Evolutionary conservation across 352 stramenopile genomes (phyloP).

Genomic region (Globisporangium nunn): DNA sequence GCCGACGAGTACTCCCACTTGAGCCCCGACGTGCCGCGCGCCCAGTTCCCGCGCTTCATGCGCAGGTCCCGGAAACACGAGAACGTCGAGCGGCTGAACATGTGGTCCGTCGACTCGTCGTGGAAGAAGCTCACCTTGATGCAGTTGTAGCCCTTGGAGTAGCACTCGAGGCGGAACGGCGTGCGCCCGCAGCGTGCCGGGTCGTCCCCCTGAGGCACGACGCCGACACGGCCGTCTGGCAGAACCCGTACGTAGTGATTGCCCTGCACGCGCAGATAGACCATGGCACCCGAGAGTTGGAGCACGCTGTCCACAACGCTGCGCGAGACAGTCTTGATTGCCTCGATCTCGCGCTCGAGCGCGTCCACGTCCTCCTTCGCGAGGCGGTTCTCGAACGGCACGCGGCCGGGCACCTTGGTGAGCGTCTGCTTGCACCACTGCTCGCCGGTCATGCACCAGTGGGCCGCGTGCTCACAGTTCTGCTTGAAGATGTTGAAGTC

Average conservation of each 20-base stretch:
- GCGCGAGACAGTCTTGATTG: conserved; percentile 65
- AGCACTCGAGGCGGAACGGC: conserved; percentile 68
- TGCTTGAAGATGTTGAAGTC: conserved; percentile 87
- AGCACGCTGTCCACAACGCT: conserved; percentile 63
- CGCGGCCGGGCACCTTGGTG: conserved; percentile 55
- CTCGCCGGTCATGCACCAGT: conserved; percentile 87
- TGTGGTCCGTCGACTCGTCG: conserved; percentile 42
- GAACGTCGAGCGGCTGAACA: conserved; percentile 82
- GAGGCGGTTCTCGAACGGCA: conserved; percentile 76
- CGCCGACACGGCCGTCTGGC: conserved; percentile 36
- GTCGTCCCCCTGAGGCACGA: conserved; percentile 40
- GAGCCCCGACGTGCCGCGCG: conserved; percentile 58
- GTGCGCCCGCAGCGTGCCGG: conserved; percentile 43
- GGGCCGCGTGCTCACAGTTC: conserved; percentile 82
- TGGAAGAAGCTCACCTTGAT: conserved; percentile 81
- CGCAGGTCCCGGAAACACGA: conserved; percentile 80
- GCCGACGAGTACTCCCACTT: conserved; percentile 81
- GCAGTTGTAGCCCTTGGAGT: conserved; percentile 80
- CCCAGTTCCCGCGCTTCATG: conserved; percentile 58
- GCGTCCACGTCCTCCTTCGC: conserved; percentile 69
- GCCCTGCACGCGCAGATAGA: conserved; percentile 68
- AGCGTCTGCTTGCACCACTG: conserved; percentile 87
- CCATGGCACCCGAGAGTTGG: conserved; percentile 42
- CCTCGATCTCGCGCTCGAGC: conserved; percentile 63
- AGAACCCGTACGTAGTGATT: conserved; percentile 59